These are phyloP conservation scores for Acanthamoeba healyi DNA, from an alignment of 208 protist species.

Conservation along the genomic window DNA sequence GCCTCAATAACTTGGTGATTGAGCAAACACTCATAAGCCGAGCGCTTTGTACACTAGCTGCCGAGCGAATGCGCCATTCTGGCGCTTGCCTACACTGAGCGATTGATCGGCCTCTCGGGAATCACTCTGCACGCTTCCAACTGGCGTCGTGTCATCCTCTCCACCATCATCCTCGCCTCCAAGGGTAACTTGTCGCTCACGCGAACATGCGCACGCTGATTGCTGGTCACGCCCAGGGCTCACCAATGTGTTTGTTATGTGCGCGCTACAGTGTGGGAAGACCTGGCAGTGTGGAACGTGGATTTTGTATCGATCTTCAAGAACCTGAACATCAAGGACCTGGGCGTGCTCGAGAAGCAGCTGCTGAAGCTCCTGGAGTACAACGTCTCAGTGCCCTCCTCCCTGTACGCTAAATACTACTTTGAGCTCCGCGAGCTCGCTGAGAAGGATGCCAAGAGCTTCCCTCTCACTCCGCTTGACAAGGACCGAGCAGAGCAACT, in stretches of 20 bases:
- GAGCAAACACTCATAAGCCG: no score
- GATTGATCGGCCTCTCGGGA: constrained; percentile 7
- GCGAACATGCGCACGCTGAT: background rate
- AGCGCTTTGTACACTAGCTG: no score
- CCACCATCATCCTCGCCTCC: constrained; percentile 64
- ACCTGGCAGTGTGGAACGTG: constrained; percentile 76
- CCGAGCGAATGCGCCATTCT: constrained; percentile 67
- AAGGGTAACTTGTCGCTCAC: constrained; percentile 28
- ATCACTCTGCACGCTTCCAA: constrained; percentile 63
- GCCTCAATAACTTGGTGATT: background rate
- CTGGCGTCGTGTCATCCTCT: constrained; percentile 57
- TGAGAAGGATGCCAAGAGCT: constrained; percentile 55
- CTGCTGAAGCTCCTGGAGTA: constrained; percentile 36
- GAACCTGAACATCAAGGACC: constrained; percentile 70
- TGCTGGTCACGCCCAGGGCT: background rate
- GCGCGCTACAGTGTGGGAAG: constrained; percentile 69
- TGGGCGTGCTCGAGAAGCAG: constrained; percentile 65
- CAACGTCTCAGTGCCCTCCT: constrained; percentile 55
- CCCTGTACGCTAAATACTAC: constrained; percentile 63
- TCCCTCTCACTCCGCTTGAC: constrained; percentile 37
- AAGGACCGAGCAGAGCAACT: background rate
- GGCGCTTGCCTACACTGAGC: constrained; percentile 59
- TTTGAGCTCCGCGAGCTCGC: constrained; percentile 75
- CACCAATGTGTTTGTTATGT: background rate
- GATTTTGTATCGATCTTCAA: constrained; percentile 73